Conservation (phyloP, 208 protist genomes). For the Crithidia brevicula region DNA sequence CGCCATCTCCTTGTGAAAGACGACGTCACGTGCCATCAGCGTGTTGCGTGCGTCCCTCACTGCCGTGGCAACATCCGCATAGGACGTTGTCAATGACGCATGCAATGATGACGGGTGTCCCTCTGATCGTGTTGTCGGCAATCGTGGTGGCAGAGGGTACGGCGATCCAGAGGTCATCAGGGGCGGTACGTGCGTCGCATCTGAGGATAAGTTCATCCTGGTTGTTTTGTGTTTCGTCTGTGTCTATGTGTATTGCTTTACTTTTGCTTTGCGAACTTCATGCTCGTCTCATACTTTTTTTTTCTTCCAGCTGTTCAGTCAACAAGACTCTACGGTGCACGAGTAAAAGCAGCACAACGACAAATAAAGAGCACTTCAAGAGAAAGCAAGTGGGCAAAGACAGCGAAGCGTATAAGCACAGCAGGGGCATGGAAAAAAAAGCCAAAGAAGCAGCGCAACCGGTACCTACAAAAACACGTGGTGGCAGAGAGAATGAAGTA, state of each 20-base stretch:
- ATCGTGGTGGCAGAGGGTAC: not conserved
- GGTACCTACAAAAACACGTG: too few species aligned
- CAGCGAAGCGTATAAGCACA: too few species aligned
- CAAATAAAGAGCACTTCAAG: too few species aligned
- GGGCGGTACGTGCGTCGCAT: constrained; percentile 30
- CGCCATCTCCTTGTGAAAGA: constrained; percentile 51
- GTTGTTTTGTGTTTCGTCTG: not conserved
- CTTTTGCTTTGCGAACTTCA: too few species aligned
- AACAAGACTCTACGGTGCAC: too few species aligned
- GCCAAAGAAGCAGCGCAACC: too few species aligned
- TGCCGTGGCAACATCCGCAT: constrained; percentile 2
- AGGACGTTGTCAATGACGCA: constrained; percentile 18
- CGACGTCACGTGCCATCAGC: constrained; percentile 2
- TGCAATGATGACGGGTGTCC: not conserved
- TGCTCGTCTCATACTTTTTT: too few species aligned
- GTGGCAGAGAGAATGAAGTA: too few species aligned
- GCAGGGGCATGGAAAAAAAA: too few species aligned
- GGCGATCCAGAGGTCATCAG: constrained; percentile 38
- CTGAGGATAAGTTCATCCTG: not conserved
- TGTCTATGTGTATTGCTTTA: not conserved
- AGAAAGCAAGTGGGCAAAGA: too few species aligned
- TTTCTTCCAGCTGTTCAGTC: too few species aligned
- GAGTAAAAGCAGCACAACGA: too few species aligned
- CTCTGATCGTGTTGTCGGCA: not conserved
- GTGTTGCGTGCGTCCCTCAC: not conserved